These are phyloP conservation scores for Murraya paniculata DNA, from an alignment of 345 rosid species.

Conservation along the genomic window DNA sequence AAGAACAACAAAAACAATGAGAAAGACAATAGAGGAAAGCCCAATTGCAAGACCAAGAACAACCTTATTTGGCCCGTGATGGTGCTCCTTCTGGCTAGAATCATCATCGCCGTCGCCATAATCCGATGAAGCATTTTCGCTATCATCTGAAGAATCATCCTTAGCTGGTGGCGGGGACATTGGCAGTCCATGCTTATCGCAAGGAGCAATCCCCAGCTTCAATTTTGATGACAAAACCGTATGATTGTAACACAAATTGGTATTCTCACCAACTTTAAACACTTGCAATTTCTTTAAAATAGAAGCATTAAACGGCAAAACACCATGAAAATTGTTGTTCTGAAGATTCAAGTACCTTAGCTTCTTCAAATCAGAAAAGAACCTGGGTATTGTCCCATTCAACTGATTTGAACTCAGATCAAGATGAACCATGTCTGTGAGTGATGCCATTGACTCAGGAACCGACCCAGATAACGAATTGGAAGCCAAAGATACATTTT, in stretches of 20 bases:
- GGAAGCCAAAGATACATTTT: conserved; percentile 64
- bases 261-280: conserved; percentile 74
- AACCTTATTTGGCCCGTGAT: conserved; percentile 82
- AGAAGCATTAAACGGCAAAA: conserved; percentile 75
- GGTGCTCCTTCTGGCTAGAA: conserved; percentile 40
- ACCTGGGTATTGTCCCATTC: conserved; percentile 82
- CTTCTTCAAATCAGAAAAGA: conserved; percentile 60
- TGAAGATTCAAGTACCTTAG: conserved; percentile 73
- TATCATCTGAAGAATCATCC: conserved; percentile 32
- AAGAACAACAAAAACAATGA: conserved; percentile 76
- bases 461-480: conserved; percentile 80
- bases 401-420: conserved; percentile 91
- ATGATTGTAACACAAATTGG: conserved; percentile 78
- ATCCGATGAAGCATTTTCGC: conserved; percentile 53
- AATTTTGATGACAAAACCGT: conserved; percentile 60
- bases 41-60: conserved; percentile 89
- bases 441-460: conserved; percentile 74
- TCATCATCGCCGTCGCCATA: conserved; percentile 33
- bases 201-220: conserved; percentile 80
- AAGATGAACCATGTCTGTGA: conserved; percentile 61
- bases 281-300: conserved; percentile 59
- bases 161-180: conserved; percentile 77
- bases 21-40: conserved; percentile 77
- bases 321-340: conserved; percentile 70
- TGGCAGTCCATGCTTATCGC: conserved; percentile 92